phyloP scores from a whole-genome alignment of 1,284 basidiomycete species.

The Tylopilus sp. region DNA sequence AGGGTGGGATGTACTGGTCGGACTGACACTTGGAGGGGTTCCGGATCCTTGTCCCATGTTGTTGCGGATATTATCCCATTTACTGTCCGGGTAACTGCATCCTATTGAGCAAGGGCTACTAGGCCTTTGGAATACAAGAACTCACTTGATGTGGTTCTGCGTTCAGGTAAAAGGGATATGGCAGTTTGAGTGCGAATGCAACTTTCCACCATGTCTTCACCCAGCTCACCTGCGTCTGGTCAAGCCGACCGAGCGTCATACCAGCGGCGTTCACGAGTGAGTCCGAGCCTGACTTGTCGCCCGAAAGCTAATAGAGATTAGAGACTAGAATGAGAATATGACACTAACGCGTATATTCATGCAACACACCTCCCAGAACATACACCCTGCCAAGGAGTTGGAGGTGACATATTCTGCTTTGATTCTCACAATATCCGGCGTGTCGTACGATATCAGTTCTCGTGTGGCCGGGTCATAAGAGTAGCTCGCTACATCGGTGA shows the following conservation, averaged over 20 bases:
- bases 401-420: constrained; percentile 84
- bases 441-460: constrained; percentile 86
- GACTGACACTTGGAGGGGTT: constrained; percentile 22
- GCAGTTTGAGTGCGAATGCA: too few species aligned
- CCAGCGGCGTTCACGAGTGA: constrained; percentile 68
- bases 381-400: constrained; percentile 76
- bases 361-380: constrained; percentile 81
- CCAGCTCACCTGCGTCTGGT: constrained; percentile 58
- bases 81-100: constrained; percentile 69
- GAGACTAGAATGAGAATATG: background rate
- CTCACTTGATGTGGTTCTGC: constrained; percentile 75
- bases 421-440: constrained; percentile 73
- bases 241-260: constrained; percentile 61
- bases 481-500: constrained; percentile 80
- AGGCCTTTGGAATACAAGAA: background rate
- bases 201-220: too few species aligned
- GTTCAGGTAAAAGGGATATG: background rate
- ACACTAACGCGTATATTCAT: too few species aligned
- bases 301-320: constrained; percentile 58
- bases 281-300: constrained; percentile 66
- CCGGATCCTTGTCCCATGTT: constrained; percentile 62
- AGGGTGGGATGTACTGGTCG: constrained; percentile 23
- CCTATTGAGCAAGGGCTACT: background rate
- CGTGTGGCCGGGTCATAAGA: constrained; percentile 76
- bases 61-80: constrained; percentile 74